Base-by-base conservation (phyloP, 2,329 filamentous ascomycete genomes). In the Amphichorda felina region DNA sequence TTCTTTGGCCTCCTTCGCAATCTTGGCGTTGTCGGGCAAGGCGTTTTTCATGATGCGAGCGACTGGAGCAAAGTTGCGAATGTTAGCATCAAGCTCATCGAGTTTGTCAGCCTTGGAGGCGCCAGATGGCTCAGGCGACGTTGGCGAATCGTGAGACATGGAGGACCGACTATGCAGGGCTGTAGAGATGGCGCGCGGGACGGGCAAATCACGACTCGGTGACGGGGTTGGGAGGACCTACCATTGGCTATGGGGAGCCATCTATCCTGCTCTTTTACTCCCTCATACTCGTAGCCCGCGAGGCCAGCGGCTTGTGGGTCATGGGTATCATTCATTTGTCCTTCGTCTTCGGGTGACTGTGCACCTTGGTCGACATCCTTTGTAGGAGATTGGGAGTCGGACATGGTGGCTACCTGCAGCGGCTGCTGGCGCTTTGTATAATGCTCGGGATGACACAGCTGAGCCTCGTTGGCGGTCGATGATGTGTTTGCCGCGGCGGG, bases 171-270 rank as follows among this genome's bases (percentile, higher is more conserved):
- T 27, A 35, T 35, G 33, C 33, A 35, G 45, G 53, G 50, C 51
- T 54, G 43, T 42, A 39, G 40, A 38, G 34, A 38, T 48, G 43
- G 41, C 41, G 42, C 43, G 44, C 41, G 46, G 38, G 43, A 47
- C 45, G 50, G 48, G 42, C 52, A 51, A 56, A 57, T 56, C 66
- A 66, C 64, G 69, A 70, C 68, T 68, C 14, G 35, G 38, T 29
- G 24, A 19, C 16, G 30, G 35, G 32, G 37, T 16, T 10, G 19
- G 10, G 21, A 38, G 40, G 43, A 91, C 91, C 75, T 75, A 98
- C 91, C 91, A 87, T 98, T 98, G 68, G 91, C 91, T 75, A 98
- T 98, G 60, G 91, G 91, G 60, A 98, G 76, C 91, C 91, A 98
- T 72, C 91, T 74, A 66, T 98, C 91, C 66, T 98, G 91, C 66